These are phyloP conservation scores for Oryza glumipatula DNA, from an alignment of 176 grass and related monocot genomes.

Conservation along the genomic window DNA sequence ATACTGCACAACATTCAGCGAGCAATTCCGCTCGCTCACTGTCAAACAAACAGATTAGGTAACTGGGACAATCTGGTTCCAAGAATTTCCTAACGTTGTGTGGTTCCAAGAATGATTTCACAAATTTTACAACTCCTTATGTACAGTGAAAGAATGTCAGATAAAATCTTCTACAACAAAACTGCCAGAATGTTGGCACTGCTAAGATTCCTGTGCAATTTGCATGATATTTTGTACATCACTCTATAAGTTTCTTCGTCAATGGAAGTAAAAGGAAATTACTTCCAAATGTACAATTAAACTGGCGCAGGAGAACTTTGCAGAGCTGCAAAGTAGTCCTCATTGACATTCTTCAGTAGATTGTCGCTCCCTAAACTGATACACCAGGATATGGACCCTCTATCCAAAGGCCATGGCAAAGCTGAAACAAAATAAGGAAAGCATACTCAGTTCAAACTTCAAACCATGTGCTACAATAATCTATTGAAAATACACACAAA, in stretches of 20 bases:
- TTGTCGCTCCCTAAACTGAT: conserved; percentile 76
- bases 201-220: conserved; percentile 12
- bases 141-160: conserved; percentile 47
- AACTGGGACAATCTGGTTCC: not conserved
- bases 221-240: conserved; percentile 11
- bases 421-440: conserved; percentile 35
- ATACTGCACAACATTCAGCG: not conserved
- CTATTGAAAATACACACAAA: not conserved
- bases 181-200: conserved; percentile 45
- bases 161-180: conserved; percentile 44
- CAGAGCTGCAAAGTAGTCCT: conserved; percentile 77
- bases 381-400: conserved; percentile 88
- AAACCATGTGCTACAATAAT: not conserved
- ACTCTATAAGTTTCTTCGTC: not conserved
- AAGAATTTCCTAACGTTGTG: not conserved
- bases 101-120: not conserved
- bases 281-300: conserved; percentile 29
- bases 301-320: conserved; percentile 49
- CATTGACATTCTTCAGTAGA: conserved; percentile 80
- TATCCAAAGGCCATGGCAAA: conserved; percentile 59
- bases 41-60: not conserved
- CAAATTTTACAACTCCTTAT: conserved; percentile 50
- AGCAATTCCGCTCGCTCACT: not conserved
- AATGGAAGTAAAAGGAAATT: not conserved
- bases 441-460: conserved; percentile 4